These are phyloP conservation scores for Biscogniauxia sp. DNA, from an alignment of 2,329 filamentous ascomycete genomes.

Conservation along the genomic window DNA sequence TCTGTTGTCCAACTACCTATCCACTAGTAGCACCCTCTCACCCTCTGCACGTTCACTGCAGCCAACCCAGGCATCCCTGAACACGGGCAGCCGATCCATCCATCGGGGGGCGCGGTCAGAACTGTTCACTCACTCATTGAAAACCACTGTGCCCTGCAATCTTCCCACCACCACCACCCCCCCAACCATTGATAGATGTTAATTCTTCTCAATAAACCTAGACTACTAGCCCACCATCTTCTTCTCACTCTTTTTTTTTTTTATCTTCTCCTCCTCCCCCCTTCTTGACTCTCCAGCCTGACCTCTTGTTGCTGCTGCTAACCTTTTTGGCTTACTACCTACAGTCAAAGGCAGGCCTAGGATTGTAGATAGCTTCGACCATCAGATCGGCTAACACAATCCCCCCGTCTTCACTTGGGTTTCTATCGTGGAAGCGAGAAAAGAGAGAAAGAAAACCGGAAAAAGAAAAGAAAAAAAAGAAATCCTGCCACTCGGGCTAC, in stretches of 20 bases:
- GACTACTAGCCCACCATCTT: not conserved
- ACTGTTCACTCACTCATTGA: not conserved
- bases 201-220: not conserved
- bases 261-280: not conserved
- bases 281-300: not conserved
- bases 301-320: not conserved
- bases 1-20: not conserved
- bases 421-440: too few species aligned
- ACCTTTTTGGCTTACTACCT: conserved; percentile 8
- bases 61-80: not conserved
- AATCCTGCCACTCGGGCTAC: too few species aligned
- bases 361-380: conserved; percentile 23
- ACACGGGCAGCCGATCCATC: not conserved
- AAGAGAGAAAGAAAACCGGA: too few species aligned
- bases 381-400: not conserved
- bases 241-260: not conserved
- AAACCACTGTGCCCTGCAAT: not conserved
- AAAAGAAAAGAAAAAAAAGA: too few species aligned
- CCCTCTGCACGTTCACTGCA: not conserved
- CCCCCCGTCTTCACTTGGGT: too few species aligned
- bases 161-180: too few species aligned
- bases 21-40: not conserved
- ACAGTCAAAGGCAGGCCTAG: conserved; percentile 27
- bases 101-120: not conserved
- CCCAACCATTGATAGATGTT: not conserved